Evolutionary conservation across 1,139 yeast genomes (phyloP).

Genomic region (Hansenula lynferdii): DNA sequence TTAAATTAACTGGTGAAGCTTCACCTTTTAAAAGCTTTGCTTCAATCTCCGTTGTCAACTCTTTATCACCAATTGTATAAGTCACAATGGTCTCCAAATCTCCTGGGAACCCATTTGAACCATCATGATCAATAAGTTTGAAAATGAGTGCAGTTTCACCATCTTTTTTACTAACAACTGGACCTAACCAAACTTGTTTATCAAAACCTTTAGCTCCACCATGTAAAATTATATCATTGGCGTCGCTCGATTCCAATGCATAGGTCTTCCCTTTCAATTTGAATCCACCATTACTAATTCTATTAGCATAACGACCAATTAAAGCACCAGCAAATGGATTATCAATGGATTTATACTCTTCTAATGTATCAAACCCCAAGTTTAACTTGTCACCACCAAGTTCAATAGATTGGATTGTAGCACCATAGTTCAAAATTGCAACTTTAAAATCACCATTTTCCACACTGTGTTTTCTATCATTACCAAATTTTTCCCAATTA

Average conservation of each 20-base stretch:
- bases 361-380: conserved; percentile 29
- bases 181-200: conserved; percentile 45
- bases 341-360: conserved; percentile 31
- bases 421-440: conserved; percentile 48
- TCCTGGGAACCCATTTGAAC: conserved; percentile 54
- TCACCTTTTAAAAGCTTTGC: conserved; percentile 36
- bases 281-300: conserved; percentile 46
- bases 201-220: conserved; percentile 54
- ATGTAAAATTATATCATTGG: conserved; percentile 37
- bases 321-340: conserved; percentile 59
- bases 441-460: conserved; percentile 34
- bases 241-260: conserved; percentile 39
- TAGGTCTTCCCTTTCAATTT: conserved; percentile 36
- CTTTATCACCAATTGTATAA: conserved; percentile 32
- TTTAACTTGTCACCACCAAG: conserved; percentile 33
- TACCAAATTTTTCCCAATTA: conserved; percentile 4
- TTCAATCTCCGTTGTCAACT: conserved; percentile 42
- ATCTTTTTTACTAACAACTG: conserved; percentile 34
- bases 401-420: conserved; percentile 39
- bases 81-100: conserved; percentile 38
- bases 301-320: conserved; percentile 61
- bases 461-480: conserved; percentile 41
- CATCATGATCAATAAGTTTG: conserved; percentile 38
- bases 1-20: conserved; percentile 48
- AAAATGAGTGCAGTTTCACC: conserved; percentile 35